These are phyloP conservation scores for Leccinum sublutescens DNA, from an alignment of 768 basidiomycete genomes.

Conservation along the genomic window DNA sequence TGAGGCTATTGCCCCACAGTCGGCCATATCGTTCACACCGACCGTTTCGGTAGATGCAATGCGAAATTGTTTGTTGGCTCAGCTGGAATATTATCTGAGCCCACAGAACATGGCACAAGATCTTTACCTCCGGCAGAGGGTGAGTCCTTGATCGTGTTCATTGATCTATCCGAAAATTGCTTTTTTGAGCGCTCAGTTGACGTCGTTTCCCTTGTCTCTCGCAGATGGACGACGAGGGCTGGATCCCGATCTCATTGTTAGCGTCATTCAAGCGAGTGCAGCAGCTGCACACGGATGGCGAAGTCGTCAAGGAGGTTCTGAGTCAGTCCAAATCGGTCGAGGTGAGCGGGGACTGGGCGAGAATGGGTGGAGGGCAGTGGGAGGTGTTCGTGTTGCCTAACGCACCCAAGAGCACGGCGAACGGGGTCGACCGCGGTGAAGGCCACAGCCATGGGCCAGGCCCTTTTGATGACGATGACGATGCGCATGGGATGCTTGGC, in stretches of 20 bases:
- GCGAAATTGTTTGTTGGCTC: slow-evolving; percentile 68
- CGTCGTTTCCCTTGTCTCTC: neutral
- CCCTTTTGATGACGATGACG: neutral
- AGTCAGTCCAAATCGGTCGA: slow-evolving; percentile 65
- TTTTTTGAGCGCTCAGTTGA: neutral
- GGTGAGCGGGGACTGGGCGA: slow-evolving; percentile 64
- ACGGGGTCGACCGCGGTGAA: neutral
- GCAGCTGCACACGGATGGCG: slow-evolving; percentile 55
- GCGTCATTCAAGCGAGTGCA: slow-evolving; percentile 87
- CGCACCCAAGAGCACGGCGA: slow-evolving; percentile 47
- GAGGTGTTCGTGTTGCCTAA: slow-evolving; percentile 56
- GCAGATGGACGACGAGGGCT: slow-evolving; percentile 89
- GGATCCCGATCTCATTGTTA: slow-evolving; percentile 78
- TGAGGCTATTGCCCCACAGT: slow-evolving; percentile 20
- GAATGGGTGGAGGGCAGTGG: slow-evolving; percentile 63
- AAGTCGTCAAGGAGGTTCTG: slow-evolving; percentile 70
- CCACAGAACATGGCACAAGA: slow-evolving; percentile 89
- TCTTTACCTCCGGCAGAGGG: slow-evolving; percentile 75
- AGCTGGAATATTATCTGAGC: slow-evolving; percentile 92
- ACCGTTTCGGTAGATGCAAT: slow-evolving; percentile 60
- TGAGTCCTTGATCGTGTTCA: slow-evolving; percentile 36
- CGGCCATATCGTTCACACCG: slow-evolving; percentile 43
- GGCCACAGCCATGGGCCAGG: neutral
- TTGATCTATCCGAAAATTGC: neutral
- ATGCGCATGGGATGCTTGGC: slow-evolving; percentile 4